Evolutionary conservation across 352 stramenopile genomes (phyloP).

Genomic region (Phytophthora syringae): DNA sequence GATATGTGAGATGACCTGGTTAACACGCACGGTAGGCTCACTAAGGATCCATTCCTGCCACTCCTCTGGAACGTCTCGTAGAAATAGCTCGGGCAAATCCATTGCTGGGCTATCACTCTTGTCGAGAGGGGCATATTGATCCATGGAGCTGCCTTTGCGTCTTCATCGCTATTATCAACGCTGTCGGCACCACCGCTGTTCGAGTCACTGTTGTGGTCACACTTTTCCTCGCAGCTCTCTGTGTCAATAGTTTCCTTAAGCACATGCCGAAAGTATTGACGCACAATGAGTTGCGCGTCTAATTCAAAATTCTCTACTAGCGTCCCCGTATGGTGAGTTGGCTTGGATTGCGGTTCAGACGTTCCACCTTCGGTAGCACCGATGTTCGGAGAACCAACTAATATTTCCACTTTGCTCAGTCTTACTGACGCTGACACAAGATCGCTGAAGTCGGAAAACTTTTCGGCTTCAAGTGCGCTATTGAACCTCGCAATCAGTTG

Average conservation of each 20-base stretch:
- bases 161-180: conserved; percentile 15
- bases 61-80: conserved; percentile 35
- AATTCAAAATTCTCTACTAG: conserved; percentile 63
- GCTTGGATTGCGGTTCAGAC: conserved; percentile 21
- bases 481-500: conserved; percentile 37
- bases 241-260: conserved; percentile 19
- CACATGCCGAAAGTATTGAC: conserved; percentile 36
- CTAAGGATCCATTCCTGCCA: conserved; percentile 63
- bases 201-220: conserved; percentile 21
- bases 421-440: conserved; percentile 36
- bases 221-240: conserved; percentile 33
- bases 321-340: conserved; percentile 40
- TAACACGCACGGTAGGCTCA: conserved; percentile 49
- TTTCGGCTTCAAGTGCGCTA: conserved; percentile 18
- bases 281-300: conserved; percentile 29
- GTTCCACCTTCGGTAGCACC: conserved; percentile 5
- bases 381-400: conserved; percentile 34
- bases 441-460: conserved; percentile 19
- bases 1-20: conserved; percentile 60
- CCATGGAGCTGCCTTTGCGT: conserved; percentile 20
- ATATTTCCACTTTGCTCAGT: conserved; percentile 46
- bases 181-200: conserved; percentile 17
- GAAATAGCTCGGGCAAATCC: conserved; percentile 35
- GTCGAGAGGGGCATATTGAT: conserved; percentile 4
- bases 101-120: conserved; percentile 10